A percentile compares a stretch with the other conserved stretches of the same genome.
Conservation (phyloP, 441 rosid species). For the Gossypium aridum region DNA sequence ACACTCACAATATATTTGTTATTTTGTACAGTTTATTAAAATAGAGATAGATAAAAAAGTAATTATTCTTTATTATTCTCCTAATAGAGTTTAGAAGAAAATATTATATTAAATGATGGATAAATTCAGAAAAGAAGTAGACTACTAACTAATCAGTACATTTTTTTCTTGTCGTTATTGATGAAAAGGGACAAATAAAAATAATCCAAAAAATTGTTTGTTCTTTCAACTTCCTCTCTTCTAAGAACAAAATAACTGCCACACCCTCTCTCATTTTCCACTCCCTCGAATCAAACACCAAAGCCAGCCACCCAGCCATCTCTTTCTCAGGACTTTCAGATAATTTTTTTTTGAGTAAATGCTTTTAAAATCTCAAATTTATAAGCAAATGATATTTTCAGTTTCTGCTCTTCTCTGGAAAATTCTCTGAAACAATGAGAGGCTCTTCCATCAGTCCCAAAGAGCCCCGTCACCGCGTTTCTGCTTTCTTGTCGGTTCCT, state of each 20-base stretch:
- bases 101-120: too few species aligned
- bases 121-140: too few species aligned
- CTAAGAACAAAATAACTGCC: background rate
- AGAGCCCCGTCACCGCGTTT: slow-evolving; percentile 58
- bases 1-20: too few species aligned
- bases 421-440: slow-evolving; percentile 27
- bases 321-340: background rate
- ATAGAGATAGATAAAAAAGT: too few species aligned
- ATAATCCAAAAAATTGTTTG: too few species aligned
- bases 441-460: slow-evolving; percentile 42
- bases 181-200: too few species aligned
- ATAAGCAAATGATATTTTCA: background rate
- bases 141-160: too few species aligned
- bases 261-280: background rate
- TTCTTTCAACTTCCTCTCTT: too few species aligned
- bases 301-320: background rate
- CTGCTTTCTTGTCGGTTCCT: slow-evolving; percentile 38
- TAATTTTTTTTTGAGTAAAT: background rate
- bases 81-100: too few species aligned
- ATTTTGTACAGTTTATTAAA: too few species aligned
- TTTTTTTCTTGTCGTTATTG: too few species aligned
- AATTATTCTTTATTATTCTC: too few species aligned
- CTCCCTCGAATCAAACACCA: background rate
- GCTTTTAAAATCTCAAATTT: background rate
- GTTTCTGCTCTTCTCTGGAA: background rate